Evolutionary conservation across 179 eudicot genomes (phyloP).

Genomic region (Nepenthes alata): DNA sequence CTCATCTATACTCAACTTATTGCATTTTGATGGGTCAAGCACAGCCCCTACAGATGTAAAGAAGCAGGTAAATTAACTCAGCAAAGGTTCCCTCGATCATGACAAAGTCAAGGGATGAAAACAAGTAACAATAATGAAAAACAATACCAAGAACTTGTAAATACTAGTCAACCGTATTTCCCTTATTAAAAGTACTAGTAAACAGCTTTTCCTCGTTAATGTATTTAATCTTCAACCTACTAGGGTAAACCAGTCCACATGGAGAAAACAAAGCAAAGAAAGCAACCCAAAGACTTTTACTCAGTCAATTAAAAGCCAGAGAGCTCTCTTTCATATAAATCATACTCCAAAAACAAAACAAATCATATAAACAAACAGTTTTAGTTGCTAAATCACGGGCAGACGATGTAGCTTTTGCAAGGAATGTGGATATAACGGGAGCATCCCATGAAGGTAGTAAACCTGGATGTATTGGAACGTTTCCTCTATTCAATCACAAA

Average conservation of each 20-base stretch:
- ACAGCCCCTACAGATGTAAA: conserved; percentile 23
- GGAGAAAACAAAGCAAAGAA: not conserved
- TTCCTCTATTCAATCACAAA: conserved; percentile 6
- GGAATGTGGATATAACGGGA: not conserved
- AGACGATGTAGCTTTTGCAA: conserved; percentile 1
- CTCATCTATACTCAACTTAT: conserved; percentile 65
- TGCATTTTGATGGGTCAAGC: conserved; percentile 49
- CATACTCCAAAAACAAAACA: not conserved
- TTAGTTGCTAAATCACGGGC: conserved; percentile 6
- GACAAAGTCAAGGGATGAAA: not conserved
- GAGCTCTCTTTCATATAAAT: conserved; percentile 2
- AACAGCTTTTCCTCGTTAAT: not conserved
- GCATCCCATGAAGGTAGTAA: conserved; percentile 4
- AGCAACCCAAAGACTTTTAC: conserved; percentile 1
- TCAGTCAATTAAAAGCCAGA: conserved; percentile 10
- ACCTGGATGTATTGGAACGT: conserved; percentile 10
- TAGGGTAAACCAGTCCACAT: conserved; percentile 7
- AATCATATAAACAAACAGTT: not conserved
- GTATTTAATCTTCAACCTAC: not conserved
- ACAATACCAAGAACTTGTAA: conserved; percentile 1
- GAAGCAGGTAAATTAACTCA: not conserved
- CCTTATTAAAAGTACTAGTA: conserved; percentile 6
- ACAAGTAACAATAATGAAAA: not conserved
- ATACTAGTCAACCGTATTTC: conserved; percentile 4
- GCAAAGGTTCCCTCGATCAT: not conserved